Evolutionary conservation across 139 green algal species (phyloP), one percentile per base, ranked within the genome.

Genomic region (Tetradesmus obliquus): DNA sequence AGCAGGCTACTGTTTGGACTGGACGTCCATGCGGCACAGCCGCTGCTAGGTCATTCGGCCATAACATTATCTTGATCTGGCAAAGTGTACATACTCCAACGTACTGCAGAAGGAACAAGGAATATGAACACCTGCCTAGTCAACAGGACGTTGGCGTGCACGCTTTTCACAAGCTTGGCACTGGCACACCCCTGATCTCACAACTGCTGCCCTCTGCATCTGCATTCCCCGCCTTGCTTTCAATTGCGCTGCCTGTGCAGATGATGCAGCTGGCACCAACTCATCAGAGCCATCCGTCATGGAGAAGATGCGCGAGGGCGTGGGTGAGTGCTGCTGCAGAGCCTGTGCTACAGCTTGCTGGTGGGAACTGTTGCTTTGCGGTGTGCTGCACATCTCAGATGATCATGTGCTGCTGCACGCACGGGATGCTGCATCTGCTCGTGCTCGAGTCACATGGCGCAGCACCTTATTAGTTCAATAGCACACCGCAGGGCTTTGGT

Each of bases 251-350:
- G 72, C 19, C 60, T 13, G 15, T 57, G 51, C 80, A 62, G 80
- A 12, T 58, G 80, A 57, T 24, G 45, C 80, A 0, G 80, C 51
- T 24, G 53, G 20, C 51, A 84, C 86, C 60, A 79, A 84, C 58
- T 15, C 86, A 7, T 32, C 8, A 5, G 32, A 90, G 45, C 86
- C 86, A 32, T 90, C 86, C 6, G 22, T 90, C 53, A 71, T 90
- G 10, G 86, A 90, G 71, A 90, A 90, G 71, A 71, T 71, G 69
- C 69, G 86, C 12, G 86, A 90, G 71, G 53, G 20, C 22, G 86
- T 90, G 20, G 86, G 86, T 90, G 66, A 58, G 83, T 57, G 2
- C 79, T 55, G 3, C 22, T 19, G n/a, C 2, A 24, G 17, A 0
- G 66, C 5, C 15, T 24, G 15, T 3, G 66, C n/a, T 24, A 24